These are phyloP conservation scores for Dorcoceras hygrometricum DNA, from an alignment of 257 asterid species.

Conservation along the genomic window DNA sequence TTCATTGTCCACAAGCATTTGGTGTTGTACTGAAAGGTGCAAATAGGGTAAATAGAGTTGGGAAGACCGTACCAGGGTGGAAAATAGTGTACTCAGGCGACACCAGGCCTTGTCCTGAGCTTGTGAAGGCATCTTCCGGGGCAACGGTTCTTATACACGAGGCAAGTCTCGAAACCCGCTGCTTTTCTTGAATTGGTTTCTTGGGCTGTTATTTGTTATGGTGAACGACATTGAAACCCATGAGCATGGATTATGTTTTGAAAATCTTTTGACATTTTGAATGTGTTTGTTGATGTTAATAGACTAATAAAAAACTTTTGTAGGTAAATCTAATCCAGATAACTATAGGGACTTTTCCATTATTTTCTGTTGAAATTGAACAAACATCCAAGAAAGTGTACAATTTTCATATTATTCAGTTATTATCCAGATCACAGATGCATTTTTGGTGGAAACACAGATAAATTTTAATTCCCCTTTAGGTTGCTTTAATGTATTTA, in stretches of 20 bases:
- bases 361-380: too few species aligned
- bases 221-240: not conserved
- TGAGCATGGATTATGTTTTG: not conserved
- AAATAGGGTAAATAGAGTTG: constrained; percentile 43
- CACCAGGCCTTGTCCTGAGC: constrained; percentile 92
- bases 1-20: constrained; percentile 86
- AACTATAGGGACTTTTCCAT: too few species aligned
- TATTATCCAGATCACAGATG: too few species aligned
- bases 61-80: constrained; percentile 85
- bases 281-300: not conserved
- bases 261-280: too few species aligned
- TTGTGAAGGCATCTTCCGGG: constrained; percentile 62
- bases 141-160: constrained; percentile 92
- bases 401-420: too few species aligned
- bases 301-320: too few species aligned
- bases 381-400: too few species aligned
- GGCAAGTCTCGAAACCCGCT: constrained; percentile 31
- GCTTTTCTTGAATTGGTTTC: not conserved
- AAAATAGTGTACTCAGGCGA: constrained; percentile 95
- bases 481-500: too few species aligned
- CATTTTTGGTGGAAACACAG: too few species aligned
- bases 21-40: constrained; percentile 69
- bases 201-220: not conserved
- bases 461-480: too few species aligned
- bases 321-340: not conserved